Conservation (phyloP, 2,329 filamentous ascomycete species). For the Fonsecaea nubica region DNA sequence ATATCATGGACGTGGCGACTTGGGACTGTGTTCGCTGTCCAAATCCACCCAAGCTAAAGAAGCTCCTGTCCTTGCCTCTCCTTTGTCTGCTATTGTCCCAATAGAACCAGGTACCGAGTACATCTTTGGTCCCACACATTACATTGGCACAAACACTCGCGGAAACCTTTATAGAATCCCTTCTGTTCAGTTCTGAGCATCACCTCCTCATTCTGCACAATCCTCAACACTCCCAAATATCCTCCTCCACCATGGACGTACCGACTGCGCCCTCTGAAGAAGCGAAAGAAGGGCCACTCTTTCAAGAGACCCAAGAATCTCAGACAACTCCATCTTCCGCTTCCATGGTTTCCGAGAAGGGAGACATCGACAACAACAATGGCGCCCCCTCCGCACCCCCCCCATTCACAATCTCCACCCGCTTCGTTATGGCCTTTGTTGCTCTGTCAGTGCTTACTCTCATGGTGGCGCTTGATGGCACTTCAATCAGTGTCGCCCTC, state of each 20-base stretch:
- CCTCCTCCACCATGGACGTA: background rate
- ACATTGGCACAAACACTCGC: background rate
- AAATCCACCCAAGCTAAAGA: background rate
- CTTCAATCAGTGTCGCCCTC: conserved; percentile 66
- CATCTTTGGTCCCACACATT: background rate
- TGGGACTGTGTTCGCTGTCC: background rate
- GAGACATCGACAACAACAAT: conserved; percentile 20
- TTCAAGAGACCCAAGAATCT: conserved; percentile 12
- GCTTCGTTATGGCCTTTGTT: conserved; percentile 57
- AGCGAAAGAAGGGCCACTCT: background rate
- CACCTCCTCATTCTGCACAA: background rate
- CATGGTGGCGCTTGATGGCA: conserved; percentile 70
- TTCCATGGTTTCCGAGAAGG: conserved; percentile 24
- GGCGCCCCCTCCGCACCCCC: conserved; percentile 6
- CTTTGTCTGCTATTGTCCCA: background rate
- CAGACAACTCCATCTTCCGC: conserved; percentile 28
- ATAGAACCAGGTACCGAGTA: background rate
- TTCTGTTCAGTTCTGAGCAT: background rate
- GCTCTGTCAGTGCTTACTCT: conserved; percentile 63
- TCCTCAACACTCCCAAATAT: background rate
- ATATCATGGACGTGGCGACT: background rate
- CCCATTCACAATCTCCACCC: conserved; percentile 33
- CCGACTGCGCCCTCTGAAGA: background rate
- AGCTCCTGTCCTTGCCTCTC: background rate
- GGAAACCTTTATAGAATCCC: background rate